These are phyloP conservation scores for Cryptosporidium parvum DNA, from an alignment of 169 alveolate species.

Conservation along the genomic window DNA sequence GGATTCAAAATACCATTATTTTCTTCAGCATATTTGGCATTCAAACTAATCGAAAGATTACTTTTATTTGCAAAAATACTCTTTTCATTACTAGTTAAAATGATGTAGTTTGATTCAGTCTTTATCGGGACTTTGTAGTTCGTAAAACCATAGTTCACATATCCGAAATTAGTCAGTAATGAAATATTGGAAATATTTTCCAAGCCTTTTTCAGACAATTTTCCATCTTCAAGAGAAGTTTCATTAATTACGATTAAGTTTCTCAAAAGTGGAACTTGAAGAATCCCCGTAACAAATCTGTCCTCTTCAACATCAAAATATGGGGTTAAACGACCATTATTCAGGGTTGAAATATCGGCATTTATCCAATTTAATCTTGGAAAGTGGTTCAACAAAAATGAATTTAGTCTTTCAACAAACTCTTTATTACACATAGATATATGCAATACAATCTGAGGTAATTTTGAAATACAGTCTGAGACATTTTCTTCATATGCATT, in stretches of 20 bases:
- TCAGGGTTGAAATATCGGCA: not conserved
- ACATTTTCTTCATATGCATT: not conserved
- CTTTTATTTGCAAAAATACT: not conserved
- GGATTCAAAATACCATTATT: not conserved
- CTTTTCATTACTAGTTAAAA: conserved; percentile 11
- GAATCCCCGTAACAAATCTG: conserved; percentile 47
- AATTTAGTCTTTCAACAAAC: conserved; percentile 1
- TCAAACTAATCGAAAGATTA: not conserved
- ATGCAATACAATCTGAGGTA: conserved; percentile 31
- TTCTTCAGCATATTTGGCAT: not conserved
- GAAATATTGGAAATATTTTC: conserved; percentile 42
- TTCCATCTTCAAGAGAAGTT: conserved; percentile 40
- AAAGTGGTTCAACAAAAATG: not conserved
- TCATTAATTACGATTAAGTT: conserved; percentile 38
- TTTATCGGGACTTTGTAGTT: conserved; percentile 49
- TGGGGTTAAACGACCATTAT: conserved; percentile 15
- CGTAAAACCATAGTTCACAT: conserved; percentile 40
- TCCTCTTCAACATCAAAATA: conserved; percentile 18
- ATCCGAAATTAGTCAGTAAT: conserved; percentile 9
- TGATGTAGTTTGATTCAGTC: conserved; percentile 32
- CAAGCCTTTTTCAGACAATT: conserved; percentile 34
- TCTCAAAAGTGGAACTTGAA: conserved; percentile 49
- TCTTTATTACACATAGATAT: conserved; percentile 34
- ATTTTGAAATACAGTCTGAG: not conserved
- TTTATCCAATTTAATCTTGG: conserved; percentile 27